phyloP scores from a whole-genome alignment of 495 filamentous ascomycete species.

The Cladorrhinum samala region DNA sequence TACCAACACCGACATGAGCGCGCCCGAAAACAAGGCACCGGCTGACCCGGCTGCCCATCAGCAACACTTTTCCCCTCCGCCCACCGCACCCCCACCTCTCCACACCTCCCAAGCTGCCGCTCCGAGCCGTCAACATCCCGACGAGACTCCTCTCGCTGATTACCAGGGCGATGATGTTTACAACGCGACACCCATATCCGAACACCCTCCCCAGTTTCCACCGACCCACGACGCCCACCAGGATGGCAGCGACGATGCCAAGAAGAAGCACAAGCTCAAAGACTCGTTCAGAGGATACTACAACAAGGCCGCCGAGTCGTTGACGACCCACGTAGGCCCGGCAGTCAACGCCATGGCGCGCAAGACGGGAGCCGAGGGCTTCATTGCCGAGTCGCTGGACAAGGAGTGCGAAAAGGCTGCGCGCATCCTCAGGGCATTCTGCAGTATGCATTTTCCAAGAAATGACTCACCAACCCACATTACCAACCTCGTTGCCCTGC shows the following conservation, averaged over 20 bases:
- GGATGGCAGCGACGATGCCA: constrained; percentile 10
- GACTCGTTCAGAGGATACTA: constrained; percentile 10
- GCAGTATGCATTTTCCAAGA: constrained; percentile 50
- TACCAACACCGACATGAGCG: not conserved
- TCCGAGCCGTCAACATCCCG: not conserved
- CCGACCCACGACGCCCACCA: constrained; percentile 4
- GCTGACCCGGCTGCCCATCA: not conserved
- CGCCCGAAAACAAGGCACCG: not conserved
- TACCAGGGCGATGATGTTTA: constrained; percentile 20
- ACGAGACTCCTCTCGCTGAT: not conserved
- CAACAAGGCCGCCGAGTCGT: constrained; percentile 11
- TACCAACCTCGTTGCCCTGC: no score
- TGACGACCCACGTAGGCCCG: constrained; percentile 37
- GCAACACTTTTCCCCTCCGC: no score
- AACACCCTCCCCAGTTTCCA: constrained; percentile 18
- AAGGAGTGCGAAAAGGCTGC: constrained; percentile 85
- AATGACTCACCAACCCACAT: not conserved
- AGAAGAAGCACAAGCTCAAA: constrained; percentile 22
- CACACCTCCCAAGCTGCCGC: not conserved
- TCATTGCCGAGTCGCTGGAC: constrained; percentile 72
- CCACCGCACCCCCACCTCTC: not conserved
- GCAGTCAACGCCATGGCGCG: constrained; percentile 66
- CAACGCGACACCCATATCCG: constrained; percentile 20
- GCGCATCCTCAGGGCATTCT: constrained; percentile 73
- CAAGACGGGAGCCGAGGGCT: constrained; percentile 55